Percentiles rank a stretch among this genome's conserved stretches.
Conservation (phyloP, 2,329 filamentous ascomycete species). For the Hyphodiscus sp. region DNA sequence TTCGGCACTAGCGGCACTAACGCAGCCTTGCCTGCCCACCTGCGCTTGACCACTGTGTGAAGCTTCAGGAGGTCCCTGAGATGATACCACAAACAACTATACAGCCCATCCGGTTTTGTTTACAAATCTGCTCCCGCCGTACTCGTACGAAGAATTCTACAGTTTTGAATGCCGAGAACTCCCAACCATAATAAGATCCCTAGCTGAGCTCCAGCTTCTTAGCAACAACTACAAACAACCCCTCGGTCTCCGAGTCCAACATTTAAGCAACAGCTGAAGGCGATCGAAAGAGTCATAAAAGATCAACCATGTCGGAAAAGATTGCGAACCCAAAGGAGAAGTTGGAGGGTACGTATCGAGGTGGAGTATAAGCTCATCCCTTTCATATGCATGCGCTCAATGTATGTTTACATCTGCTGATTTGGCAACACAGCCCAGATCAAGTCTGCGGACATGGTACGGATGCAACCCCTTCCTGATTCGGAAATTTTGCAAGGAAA, state of each 20-base stretch:
- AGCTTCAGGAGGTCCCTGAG: not conserved
- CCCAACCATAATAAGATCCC: not conserved
- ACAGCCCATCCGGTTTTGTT: too few species aligned
- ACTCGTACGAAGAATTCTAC: not conserved
- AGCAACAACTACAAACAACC: not conserved
- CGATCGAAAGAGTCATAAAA: constrained; percentile 3
- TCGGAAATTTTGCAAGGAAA: not conserved
- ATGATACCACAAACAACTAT: not conserved
- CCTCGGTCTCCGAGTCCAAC: not conserved
- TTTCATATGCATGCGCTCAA: not conserved
- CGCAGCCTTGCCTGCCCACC: not conserved
- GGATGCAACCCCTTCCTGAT: constrained; percentile 16
- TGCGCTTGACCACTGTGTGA: not conserved
- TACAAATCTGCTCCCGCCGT: not conserved
- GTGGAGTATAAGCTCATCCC: constrained; percentile 13
- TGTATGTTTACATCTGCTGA: constrained; percentile 8
- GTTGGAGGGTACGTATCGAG: constrained; percentile 27
- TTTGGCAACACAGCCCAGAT: constrained; percentile 65
- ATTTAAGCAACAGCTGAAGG: not conserved
- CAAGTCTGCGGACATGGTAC: constrained; percentile 98
- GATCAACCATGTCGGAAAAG: constrained; percentile 15
- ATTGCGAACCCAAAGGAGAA: constrained; percentile 22
- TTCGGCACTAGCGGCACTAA: not conserved
- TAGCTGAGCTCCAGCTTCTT: not conserved
- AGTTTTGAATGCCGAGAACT: not conserved